Percentiles rank a stretch among this genome's conserved stretches.
phyloP scores from a whole-genome alignment of 352 stramenopile species.

The Pythium aphanidermatum region DNA sequence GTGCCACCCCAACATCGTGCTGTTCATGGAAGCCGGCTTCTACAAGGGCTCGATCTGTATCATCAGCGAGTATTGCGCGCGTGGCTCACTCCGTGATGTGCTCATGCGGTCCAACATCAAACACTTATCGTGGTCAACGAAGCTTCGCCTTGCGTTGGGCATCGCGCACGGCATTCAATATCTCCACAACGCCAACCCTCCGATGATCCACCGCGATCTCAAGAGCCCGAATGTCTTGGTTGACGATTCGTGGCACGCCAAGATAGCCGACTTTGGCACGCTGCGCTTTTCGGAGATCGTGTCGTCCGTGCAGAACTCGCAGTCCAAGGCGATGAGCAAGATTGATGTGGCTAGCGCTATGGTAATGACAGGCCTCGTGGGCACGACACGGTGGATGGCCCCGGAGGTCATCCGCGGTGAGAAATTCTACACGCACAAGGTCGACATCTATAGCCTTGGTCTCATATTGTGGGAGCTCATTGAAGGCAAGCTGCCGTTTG shows the following conservation, averaged over 20 bases:
- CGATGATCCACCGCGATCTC: constrained; percentile 89
- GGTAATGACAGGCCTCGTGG: constrained; percentile 84
- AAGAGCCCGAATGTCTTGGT: constrained; percentile 90
- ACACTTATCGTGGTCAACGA: constrained; percentile 75
- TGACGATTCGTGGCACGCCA: constrained; percentile 84
- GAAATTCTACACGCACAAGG: constrained; percentile 83
- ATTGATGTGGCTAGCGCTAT: constrained; percentile 19
- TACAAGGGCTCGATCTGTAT: constrained; percentile 90
- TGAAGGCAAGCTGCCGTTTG: constrained; percentile 75
- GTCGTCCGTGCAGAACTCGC: constrained; percentile 48
- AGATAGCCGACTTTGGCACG: constrained; percentile 89
- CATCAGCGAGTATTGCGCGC: constrained; percentile 93
- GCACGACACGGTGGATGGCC: constrained; percentile 87
- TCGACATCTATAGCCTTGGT: constrained; percentile 87
- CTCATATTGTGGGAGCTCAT: constrained; percentile 88
- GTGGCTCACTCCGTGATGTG: constrained; percentile 94
- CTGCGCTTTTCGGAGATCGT: constrained; percentile 85
- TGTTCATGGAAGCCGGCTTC: constrained; percentile 87
- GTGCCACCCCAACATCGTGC: constrained; percentile 82
- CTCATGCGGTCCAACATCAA: constrained; percentile 72
- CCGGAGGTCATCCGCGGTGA: constrained; percentile 85
- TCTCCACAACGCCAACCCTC: constrained; percentile 83
- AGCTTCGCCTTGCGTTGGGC: constrained; percentile 66
- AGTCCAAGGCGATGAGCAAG: constrained; percentile 14
- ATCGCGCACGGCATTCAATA: constrained; percentile 88